Evolutionary conservation across 768 basidiomycete species (phyloP).

Genomic region (Paxillus rubicundulus): DNA sequence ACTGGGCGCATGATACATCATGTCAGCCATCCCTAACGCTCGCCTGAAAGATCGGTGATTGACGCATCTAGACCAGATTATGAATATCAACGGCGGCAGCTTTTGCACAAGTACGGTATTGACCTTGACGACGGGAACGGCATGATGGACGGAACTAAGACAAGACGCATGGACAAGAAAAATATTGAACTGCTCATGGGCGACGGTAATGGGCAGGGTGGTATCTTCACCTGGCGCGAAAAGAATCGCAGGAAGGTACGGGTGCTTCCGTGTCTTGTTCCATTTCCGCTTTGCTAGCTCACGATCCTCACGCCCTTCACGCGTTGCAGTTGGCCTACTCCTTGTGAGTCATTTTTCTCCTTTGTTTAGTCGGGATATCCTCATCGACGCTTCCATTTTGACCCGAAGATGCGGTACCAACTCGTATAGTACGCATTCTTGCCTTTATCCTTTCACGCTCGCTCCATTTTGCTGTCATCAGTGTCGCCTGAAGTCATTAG

Average conservation of each 20-base stretch:
- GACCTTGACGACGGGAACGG: conserved; percentile 82
- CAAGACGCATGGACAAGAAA: conserved; percentile 75
- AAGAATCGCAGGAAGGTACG: conserved; percentile 86
- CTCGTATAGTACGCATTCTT: conserved; percentile 69
- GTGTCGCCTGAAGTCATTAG: conserved; percentile 92
- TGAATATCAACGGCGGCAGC: conserved; percentile 85
- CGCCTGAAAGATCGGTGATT: conserved; percentile 8
- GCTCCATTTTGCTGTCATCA: conserved; percentile 33
- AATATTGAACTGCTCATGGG: conserved; percentile 86
- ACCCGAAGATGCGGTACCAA: conserved; percentile 74
- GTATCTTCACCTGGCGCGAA: conserved; percentile 94
- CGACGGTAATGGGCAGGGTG: conserved; percentile 73
- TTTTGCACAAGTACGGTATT: conserved; percentile 91
- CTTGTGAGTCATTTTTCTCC: conserved; percentile 54
- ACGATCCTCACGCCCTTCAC: conserved; percentile 22
- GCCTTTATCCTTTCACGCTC: conserved; percentile 23
- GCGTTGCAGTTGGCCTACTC: conserved; percentile 74
- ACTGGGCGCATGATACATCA: conserved; percentile 96
- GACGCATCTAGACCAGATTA: conserved; percentile 58
- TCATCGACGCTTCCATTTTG: conserved; percentile 30
- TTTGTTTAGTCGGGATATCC: conserved; percentile 8
- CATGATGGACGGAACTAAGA: conserved; percentile 65
- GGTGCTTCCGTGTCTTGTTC: conserved; percentile 27
- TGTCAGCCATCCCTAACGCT: conserved; percentile 44
- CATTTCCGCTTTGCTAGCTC: conserved; percentile 23